Evolutionary conservation across 352 stramenopile genomes (phyloP).

Genomic region (Phytopythium kandeliae): DNA sequence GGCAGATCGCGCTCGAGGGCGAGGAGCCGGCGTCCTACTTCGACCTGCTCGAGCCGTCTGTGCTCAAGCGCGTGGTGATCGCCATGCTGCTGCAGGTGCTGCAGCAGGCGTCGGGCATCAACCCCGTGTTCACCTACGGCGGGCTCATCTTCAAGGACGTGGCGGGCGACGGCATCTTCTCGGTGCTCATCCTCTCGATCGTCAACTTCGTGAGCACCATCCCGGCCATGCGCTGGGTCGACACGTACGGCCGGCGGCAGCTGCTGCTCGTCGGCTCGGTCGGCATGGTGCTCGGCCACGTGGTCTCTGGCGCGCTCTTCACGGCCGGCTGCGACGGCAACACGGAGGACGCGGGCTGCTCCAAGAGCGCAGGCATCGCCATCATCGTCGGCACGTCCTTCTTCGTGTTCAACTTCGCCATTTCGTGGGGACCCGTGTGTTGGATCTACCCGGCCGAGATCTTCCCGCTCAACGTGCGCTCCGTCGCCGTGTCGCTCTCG

Average conservation of each 20-base stretch:
- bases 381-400: constrained; percentile 27
- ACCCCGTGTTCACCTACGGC: constrained; percentile 22
- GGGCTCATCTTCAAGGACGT: constrained; percentile 27
- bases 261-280: constrained; percentile 21
- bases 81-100: constrained; percentile 23
- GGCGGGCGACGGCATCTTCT: constrained; percentile 17
- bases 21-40: constrained; percentile 10
- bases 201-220: constrained; percentile 25
- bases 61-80: constrained; percentile 19
- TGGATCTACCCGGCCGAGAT: constrained; percentile 41
- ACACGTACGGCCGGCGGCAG: constrained; percentile 20
- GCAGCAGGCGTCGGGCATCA: constrained; percentile 26
- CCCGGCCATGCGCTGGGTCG: constrained; percentile 25
- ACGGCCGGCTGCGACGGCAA: constrained; percentile 17
- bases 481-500: constrained; percentile 29
- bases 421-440: constrained; percentile 28
- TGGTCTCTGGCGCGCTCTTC: constrained; percentile 20
- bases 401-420: constrained; percentile 37
- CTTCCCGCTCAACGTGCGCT: constrained; percentile 31
- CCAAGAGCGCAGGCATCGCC: constrained; percentile 17
- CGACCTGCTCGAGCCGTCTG: constrained; percentile 17
- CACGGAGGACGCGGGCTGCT: constrained; percentile 14
- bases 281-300: constrained; percentile 25
- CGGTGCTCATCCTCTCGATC: constrained; percentile 20
- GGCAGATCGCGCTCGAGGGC: constrained; percentile 20